Evolutionary conservation across 225 moss, liverwort and hornwort species (phyloP), one percentile per base, ranked within the genome.

Genomic region (Bryoerythrophyllum caledonicum): DNA sequence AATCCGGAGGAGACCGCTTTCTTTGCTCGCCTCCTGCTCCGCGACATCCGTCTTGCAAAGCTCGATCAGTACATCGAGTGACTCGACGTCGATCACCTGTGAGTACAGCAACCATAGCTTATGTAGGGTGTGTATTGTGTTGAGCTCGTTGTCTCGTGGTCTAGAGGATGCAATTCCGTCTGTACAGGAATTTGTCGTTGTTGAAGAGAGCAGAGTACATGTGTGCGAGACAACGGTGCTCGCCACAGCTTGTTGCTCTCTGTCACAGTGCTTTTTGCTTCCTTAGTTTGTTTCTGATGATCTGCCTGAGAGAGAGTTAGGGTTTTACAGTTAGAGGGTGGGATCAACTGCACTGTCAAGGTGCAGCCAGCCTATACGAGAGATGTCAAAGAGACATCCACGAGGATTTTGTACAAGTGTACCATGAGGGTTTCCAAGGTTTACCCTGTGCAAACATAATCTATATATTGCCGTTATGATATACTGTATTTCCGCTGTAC

Each of bases 1-100:
- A 93, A 96, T 70, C 96, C 96, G 1, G 91, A 96, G 60, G 96
- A 96, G 64, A 96, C 96, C 0, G 90, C 91, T 7, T 96, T 96
- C 71, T 96, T 92, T 30, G 82, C 89, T 4, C 89, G 96, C 0
- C 85, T 93, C 58, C 77, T 96, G 67, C 82, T 93, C 37, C 86
- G 89, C 11, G 87, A 93, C 73, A 90, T 96, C 49, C 84, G 89
- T 32, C 56, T 91, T 8, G 87, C 87, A 6, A 84, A 85, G 65
- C 69, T 92, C 3, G 83, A 82, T 58, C 88, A 86, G 8, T 92
- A 92, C 55, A 84, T 90, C 52, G 91, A 92, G 28, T 91, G 60
- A 87, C 65, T 65, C 70, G 25, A 68, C 52, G 60, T n/a, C n/a
- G n/a, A 27, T 68, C 52, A 63, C 61, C 54, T 19, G 27, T 44